Evolutionary conservation across 164 flowering plant genomes (phyloP).

Genomic region (Berberis vulgaris): DNA sequence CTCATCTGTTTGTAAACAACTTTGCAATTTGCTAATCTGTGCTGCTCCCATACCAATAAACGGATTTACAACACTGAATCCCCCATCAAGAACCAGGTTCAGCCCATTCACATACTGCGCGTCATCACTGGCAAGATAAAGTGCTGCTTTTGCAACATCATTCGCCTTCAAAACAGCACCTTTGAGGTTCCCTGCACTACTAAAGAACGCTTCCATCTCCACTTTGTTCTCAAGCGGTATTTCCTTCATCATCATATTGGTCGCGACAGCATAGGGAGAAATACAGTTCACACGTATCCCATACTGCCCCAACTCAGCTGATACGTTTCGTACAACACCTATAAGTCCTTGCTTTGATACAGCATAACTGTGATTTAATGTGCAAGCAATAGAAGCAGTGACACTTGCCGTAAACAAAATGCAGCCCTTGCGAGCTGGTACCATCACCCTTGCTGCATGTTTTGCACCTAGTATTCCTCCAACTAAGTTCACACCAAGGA

Average conservation of each 20-base stretch:
- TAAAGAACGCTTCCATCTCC: background rate
- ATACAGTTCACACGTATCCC: conserved; percentile 1
- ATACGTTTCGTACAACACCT: background rate
- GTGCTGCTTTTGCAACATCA: background rate
- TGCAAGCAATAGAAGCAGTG: background rate
- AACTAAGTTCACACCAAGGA: background rate
- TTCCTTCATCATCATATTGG: background rate
- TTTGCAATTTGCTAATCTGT: too few relatives aligned
- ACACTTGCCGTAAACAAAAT: background rate
- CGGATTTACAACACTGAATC: background rate
- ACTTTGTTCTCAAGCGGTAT: background rate
- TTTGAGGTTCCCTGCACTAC: background rate
- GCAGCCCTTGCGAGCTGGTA: background rate
- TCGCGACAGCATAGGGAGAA: background rate
- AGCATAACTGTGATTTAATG: background rate
- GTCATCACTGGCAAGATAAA: background rate
- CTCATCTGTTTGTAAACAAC: too few relatives aligned
- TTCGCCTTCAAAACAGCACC: background rate
- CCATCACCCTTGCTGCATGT: background rate
- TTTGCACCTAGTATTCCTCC: background rate
- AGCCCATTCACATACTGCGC: background rate
- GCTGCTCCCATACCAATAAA: background rate
- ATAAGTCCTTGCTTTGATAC: background rate
- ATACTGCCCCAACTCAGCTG: background rate
- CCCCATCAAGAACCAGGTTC: background rate